These are phyloP conservation scores for Chloris gayana DNA, from an alignment of 176 grass and related monocot genomes.

Conservation along the genomic window DNA sequence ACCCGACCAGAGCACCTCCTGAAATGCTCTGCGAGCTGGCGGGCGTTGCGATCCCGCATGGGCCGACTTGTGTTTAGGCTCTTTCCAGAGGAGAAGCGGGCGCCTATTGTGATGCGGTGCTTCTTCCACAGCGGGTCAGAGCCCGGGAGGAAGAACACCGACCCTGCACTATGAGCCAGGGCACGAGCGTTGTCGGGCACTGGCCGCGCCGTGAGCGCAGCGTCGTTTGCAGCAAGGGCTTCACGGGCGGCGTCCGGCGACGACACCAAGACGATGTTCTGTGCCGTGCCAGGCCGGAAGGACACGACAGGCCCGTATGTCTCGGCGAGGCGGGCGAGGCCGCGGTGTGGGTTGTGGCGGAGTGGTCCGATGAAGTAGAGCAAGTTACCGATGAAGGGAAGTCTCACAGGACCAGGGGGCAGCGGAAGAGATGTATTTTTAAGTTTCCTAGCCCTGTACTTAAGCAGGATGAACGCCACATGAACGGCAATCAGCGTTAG, in stretches of 20 bases:
- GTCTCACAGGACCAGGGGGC: background rate
- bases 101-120: background rate
- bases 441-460: background rate
- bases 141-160: slow-evolving; percentile 24
- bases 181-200: slow-evolving; percentile 14
- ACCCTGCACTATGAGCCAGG: background rate
- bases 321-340: background rate
- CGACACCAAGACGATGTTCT: slow-evolving; percentile 21
- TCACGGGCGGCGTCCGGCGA: slow-evolving; percentile 5
- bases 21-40: slow-evolving; percentile 4
- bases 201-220: background rate
- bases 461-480: background rate
- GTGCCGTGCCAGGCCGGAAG: slow-evolving; percentile 6
- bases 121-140: slow-evolving; percentile 30
- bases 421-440: background rate
- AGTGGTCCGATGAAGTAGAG: background rate
- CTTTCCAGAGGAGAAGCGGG: background rate
- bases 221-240: slow-evolving; percentile 20
- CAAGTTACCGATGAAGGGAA: background rate
- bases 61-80: slow-evolving; percentile 1
- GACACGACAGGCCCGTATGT: slow-evolving; percentile 13
- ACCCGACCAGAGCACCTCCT: background rate
- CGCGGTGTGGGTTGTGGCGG: background rate
- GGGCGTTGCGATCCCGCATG: slow-evolving; percentile 27
- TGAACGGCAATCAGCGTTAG: background rate